These are phyloP conservation scores for Actinomucor elegans DNA, from an alignment of 371 early-diverging fungal species.

Conservation along the genomic window DNA sequence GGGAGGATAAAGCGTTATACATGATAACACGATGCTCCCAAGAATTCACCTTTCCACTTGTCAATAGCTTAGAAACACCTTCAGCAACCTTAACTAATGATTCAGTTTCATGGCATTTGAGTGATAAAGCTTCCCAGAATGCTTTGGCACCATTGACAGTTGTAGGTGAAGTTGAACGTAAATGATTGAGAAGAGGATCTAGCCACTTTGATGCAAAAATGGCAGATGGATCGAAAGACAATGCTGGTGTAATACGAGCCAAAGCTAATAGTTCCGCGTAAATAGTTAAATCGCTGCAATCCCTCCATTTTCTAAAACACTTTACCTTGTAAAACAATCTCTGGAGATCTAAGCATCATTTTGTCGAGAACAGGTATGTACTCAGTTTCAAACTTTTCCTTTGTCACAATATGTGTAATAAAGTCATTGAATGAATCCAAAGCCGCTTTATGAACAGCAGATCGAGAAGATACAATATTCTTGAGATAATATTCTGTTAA, in stretches of 20 bases:
- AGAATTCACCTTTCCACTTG: conserved; percentile 57
- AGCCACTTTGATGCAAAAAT: conserved; percentile 67
- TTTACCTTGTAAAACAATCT: conserved; percentile 70
- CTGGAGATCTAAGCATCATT: conserved; percentile 87
- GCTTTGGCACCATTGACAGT: conserved; percentile 57
- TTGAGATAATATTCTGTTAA: conserved; percentile 66
- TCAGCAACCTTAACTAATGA: conserved; percentile 62
- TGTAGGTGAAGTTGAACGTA: conserved; percentile 67
- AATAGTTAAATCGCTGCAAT: neutral
- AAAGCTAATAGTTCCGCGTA: conserved; percentile 37
- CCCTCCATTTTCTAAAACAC: neutral
- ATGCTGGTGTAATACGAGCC: conserved; percentile 41
- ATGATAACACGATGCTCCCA: conserved; percentile 69
- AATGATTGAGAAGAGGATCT: conserved; percentile 63
- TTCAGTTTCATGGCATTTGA: conserved; percentile 46
- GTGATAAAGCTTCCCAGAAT: conserved; percentile 59
- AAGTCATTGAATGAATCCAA: conserved; percentile 63
- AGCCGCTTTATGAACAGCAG: conserved; percentile 48
- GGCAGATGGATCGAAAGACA: conserved; percentile 63
- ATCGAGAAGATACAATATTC: conserved; percentile 59
- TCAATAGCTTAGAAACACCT: conserved; percentile 55
- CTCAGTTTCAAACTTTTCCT: conserved; percentile 52
- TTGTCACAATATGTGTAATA: conserved; percentile 49
- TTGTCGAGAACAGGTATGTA: conserved; percentile 66
- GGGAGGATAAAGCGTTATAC: conserved; percentile 54